Evolutionary conservation across 805 yeast genomes (phyloP).

Genomic region (Metschnikowia lunata): DNA sequence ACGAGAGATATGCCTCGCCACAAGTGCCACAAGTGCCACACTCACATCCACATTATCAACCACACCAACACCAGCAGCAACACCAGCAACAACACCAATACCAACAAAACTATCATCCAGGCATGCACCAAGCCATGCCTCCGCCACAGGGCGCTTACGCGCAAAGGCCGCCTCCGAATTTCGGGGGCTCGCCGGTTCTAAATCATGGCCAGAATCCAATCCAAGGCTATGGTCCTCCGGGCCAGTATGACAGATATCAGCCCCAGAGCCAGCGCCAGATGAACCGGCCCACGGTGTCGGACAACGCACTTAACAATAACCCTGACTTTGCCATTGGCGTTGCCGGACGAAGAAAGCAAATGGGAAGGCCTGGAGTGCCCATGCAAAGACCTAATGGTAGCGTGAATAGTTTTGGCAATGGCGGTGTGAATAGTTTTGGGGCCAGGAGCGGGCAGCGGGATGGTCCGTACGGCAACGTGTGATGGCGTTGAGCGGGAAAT

Average conservation of each 20-base stretch:
- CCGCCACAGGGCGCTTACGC: background rate
- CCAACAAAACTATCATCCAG: conserved; percentile 1
- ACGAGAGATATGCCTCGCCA: conserved; percentile 36
- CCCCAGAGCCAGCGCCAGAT: conserved; percentile 15
- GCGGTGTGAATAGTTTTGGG: background rate
- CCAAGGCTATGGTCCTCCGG: conserved; percentile 3
- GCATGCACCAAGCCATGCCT: conserved; percentile 1
- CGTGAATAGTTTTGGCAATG: conserved; percentile 1
- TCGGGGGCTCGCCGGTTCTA: background rate
- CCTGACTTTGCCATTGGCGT: conserved; percentile 37
- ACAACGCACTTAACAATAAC: conserved; percentile 34
- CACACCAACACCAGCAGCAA: conserved; percentile 4
- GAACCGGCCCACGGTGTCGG: conserved; percentile 32
- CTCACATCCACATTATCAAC: no score
- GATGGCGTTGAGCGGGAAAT: background rate
- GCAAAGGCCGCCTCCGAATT: background rate
- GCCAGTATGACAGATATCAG: conserved; percentile 3
- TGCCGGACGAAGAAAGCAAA: conserved; percentile 17
- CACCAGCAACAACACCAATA: background rate
- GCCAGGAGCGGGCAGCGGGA: conserved; percentile 3
- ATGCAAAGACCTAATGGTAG: conserved; percentile 9
- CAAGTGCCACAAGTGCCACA: background rate
- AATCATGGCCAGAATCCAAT: background rate
- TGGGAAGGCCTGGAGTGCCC: conserved; percentile 1
- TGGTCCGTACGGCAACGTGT: conserved; percentile 2